These are phyloP conservation scores for Cercophora newfieldiana DNA, from an alignment of 495 filamentous ascomycete species.

Conservation along the genomic window DNA sequence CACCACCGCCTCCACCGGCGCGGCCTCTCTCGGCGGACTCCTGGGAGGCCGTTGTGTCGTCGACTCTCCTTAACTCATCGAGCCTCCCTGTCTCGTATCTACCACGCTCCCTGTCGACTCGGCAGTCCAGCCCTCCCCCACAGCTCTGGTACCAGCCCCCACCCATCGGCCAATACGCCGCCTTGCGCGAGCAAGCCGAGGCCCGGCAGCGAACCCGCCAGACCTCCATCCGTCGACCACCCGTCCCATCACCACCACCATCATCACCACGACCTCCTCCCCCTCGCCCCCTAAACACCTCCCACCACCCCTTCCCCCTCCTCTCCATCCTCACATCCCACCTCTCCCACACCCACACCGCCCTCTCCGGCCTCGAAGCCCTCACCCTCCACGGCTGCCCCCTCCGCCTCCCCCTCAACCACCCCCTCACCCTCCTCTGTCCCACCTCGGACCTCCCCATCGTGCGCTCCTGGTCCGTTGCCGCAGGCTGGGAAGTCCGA, in stretches of 20 bases:
- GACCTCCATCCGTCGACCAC: background rate
- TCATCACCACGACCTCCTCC: background rate
- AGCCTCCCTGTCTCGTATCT: background rate
- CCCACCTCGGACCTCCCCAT: background rate
- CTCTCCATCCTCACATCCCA: background rate
- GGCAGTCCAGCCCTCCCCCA: background rate
- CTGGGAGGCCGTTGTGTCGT: background rate
- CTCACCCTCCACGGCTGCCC: background rate
- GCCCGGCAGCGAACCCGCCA: too few species aligned
- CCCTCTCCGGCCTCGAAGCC: background rate
- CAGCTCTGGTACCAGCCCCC: background rate
- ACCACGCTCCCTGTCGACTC: background rate
- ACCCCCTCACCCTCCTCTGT: conserved; percentile 1
- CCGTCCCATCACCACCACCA: background rate
- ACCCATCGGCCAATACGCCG: background rate
- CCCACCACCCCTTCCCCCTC: background rate
- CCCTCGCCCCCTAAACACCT: background rate
- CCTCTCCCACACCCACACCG: conserved; percentile 6
- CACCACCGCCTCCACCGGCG: background rate
- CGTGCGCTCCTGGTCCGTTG: background rate
- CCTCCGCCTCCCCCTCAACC: background rate
- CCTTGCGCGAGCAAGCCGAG: background rate
- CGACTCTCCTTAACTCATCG: background rate
- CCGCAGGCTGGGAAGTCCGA: background rate
- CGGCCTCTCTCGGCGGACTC: background rate